phyloP scores from a whole-genome alignment of 2,329 filamentous ascomycete species.

The Fusarium brachygibbosum region DNA sequence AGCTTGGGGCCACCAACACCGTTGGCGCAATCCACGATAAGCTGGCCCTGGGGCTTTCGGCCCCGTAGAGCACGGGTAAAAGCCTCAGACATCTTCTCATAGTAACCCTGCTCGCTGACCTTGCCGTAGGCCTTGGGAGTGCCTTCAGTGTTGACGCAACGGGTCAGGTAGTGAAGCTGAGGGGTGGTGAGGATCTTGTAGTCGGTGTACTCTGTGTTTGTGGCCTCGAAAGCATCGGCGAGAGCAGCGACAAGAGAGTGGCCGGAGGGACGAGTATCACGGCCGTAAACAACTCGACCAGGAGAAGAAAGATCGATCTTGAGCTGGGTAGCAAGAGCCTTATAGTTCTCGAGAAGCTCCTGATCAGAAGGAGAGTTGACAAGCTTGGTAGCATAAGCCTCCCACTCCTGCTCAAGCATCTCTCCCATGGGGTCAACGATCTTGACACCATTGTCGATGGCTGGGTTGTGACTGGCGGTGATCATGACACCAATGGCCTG shows the following conservation, averaged over 20 bases:
- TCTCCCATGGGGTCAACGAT: slow-evolving; percentile 97
- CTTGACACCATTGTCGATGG: slow-evolving; percentile 92
- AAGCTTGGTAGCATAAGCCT: slow-evolving; percentile 86
- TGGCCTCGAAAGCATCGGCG: slow-evolving; percentile 82
- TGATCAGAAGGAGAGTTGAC: slow-evolving; percentile 86
- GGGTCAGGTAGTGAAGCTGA: slow-evolving; percentile 97
- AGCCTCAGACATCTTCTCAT: slow-evolving; percentile 88
- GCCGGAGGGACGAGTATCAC: slow-evolving; percentile 94
- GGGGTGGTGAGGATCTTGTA: slow-evolving; percentile 94
- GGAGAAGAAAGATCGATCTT: slow-evolving; percentile 79
- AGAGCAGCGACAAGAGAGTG: slow-evolving; percentile 85
- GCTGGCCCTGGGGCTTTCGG: slow-evolving; percentile 77
- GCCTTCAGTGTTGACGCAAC: slow-evolving; percentile 92
- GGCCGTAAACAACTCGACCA: slow-evolving; percentile 87
- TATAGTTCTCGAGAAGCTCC: slow-evolving; percentile 81
- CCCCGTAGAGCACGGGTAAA: slow-evolving; percentile 87
- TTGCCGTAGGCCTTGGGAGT: slow-evolving; percentile 90
- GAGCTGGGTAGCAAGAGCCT: slow-evolving; percentile 78
- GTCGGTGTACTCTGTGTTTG: slow-evolving; percentile 81
- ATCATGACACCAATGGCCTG: slow-evolving; percentile 98
- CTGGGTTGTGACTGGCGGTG: slow-evolving; percentile 92
- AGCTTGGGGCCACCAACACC: slow-evolving; percentile 96
- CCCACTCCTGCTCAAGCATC: slow-evolving; percentile 98
- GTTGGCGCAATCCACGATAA: slow-evolving; percentile 96
- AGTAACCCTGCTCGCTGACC: slow-evolving; percentile 91